phyloP scores from a whole-genome alignment of 305 asterid species.

The Galium porrigens region DNA sequence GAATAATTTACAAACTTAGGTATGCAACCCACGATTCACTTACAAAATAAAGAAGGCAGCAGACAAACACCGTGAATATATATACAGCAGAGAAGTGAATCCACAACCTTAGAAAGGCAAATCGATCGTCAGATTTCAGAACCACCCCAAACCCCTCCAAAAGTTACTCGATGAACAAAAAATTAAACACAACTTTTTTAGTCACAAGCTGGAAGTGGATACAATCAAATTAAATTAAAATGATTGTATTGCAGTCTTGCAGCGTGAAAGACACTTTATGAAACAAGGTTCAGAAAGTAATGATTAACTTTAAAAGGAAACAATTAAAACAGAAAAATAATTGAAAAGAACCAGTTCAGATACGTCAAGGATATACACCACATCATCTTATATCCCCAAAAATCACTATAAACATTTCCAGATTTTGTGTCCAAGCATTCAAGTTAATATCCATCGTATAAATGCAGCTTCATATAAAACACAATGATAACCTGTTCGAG shows the following conservation, averaged over 20 bases:
- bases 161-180: not conserved
- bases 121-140: slow-evolving; percentile 10
- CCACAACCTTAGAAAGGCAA: slow-evolving; percentile 66
- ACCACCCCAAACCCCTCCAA: slow-evolving; percentile 1
- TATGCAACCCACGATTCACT: slow-evolving; percentile 24
- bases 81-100: slow-evolving; percentile 79
- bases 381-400: not conserved
- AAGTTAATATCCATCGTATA: not conserved
- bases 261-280: not conserved
- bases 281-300: not conserved
- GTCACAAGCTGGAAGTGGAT: not conserved
- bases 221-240: not conserved
- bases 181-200: not conserved
- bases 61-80: slow-evolving; percentile 72
- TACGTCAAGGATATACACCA: not conserved
- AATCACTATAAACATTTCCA: not conserved
- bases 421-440: not conserved
- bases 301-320: not conserved
- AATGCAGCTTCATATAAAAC: not conserved
- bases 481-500: slow-evolving; percentile 53
- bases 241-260: not conserved
- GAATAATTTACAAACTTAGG: slow-evolving; percentile 14
- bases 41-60: slow-evolving; percentile 85
- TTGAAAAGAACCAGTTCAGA: not conserved
- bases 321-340: not conserved